Evolutionary conservation across 2,329 filamentous ascomycete genomes (phyloP).

Genomic region (Fusarium pseudoanthophilum): DNA sequence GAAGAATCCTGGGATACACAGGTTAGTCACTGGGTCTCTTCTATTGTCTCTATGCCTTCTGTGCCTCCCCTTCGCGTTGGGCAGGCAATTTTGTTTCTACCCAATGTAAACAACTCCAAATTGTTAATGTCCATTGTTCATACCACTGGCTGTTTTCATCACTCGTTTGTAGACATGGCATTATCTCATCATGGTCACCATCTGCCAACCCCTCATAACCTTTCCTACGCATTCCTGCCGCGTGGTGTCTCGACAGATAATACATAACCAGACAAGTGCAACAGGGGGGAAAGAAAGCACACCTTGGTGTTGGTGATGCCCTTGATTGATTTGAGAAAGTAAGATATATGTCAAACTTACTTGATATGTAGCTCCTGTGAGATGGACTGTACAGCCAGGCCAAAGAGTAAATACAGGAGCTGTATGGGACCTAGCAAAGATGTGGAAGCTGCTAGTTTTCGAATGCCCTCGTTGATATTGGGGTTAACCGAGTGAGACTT

Average conservation of each 20-base stretch:
- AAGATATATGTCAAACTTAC: conserved; percentile 15
- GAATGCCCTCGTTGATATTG: not conserved
- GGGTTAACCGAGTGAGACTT: not conserved
- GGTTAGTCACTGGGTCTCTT: conserved; percentile 24
- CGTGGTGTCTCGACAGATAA: not conserved
- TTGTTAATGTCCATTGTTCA: not conserved
- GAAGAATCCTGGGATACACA: conserved; percentile 18
- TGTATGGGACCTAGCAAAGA: not conserved
- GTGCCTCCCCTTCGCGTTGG: conserved; percentile 10
- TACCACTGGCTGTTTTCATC: not conserved
- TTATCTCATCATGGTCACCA: not conserved
- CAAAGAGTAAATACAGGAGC: not conserved
- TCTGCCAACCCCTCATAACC: not conserved
- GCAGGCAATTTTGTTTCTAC: conserved; percentile 3
- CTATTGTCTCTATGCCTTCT: conserved; percentile 2
- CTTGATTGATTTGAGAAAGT: not conserved
- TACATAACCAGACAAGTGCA: not conserved
- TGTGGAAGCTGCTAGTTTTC: not conserved
- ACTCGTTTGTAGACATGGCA: not conserved
- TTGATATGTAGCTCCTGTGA: not conserved
- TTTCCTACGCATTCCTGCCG: not conserved
- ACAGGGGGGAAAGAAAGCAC: not conserved
- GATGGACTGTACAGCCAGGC: not conserved
- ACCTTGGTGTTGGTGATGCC: not conserved
- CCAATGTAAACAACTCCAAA: not conserved